These are phyloP conservation scores for Gonium pectorale DNA, from an alignment of 139 green algal genomes.

Conservation along the genomic window DNA sequence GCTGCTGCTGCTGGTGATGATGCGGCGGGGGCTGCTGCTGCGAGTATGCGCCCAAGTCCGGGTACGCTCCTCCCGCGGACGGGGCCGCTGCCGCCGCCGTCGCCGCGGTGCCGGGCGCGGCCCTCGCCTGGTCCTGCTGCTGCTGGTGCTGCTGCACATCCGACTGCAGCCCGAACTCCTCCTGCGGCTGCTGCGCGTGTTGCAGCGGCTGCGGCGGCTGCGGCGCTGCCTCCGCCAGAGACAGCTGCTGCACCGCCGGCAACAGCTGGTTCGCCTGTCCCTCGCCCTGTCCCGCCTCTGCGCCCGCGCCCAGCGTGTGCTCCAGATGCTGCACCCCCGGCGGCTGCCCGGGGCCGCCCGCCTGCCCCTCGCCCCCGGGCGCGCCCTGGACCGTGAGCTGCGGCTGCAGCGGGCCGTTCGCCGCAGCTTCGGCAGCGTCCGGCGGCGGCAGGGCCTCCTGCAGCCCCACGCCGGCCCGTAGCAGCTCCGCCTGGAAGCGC, in stretches of 20 bases:
- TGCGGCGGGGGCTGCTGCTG: neutral
- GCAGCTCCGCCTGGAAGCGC: slow-evolving; percentile 15
- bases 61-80: neutral
- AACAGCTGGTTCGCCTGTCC: neutral
- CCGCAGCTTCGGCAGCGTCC: no score
- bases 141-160: slow-evolving; percentile 2
- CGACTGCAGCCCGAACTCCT: neutral
- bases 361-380: no score
- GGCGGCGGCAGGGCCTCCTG: slow-evolving; percentile 9
- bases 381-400: no score
- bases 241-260: neutral
- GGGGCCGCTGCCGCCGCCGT: neutral
- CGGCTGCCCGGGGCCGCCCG: no score
- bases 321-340: no score
- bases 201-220: neutral
- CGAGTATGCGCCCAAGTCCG: neutral
- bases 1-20: slow-evolving; percentile 5
- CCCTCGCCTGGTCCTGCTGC: slow-evolving; percentile 7
- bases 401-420: no score
- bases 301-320: no score
- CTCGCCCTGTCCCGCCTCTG: neutral
- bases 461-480: slow-evolving; percentile 26
- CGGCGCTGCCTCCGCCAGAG: neutral
- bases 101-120: neutral
- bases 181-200: neutral